Percentiles rank a stretch among this genome's conserved stretches.
Evolutionary conservation across 139 green algal species (phyloP).

Genomic region (Coccomyxa sp.): DNA sequence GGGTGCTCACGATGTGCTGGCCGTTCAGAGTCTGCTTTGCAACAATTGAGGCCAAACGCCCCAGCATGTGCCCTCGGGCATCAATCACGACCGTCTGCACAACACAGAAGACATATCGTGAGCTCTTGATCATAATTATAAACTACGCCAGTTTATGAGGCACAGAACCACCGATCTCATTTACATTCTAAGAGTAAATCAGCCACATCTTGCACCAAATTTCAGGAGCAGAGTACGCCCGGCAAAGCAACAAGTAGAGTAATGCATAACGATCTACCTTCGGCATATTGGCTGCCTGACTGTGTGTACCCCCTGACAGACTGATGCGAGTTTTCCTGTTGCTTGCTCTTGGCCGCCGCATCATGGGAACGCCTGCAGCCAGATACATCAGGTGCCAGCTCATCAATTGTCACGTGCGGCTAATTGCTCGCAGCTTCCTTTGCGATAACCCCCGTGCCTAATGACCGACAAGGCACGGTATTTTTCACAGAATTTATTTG

Average conservation of each 20-base stretch:
- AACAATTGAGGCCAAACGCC: conserved; percentile 89
- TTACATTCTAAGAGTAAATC: neutral
- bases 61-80: conserved; percentile 92
- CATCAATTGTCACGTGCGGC: too few relatives aligned
- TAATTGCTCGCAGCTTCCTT: too few relatives aligned
- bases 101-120: neutral
- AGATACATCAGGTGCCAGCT: too few relatives aligned
- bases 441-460: too few relatives aligned
- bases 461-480: too few relatives aligned
- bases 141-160: too few relatives aligned
- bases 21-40: conserved; percentile 97
- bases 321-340: too few relatives aligned
- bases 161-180: neutral
- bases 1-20: conserved; percentile 68
- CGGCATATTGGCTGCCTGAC: too few relatives aligned
- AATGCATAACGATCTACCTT: neutral
- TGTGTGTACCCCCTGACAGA: too few relatives aligned
- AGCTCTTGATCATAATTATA: neutral
- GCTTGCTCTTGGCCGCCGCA: too few relatives aligned
- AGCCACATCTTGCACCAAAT: neutral
- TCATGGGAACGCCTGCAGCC: too few relatives aligned
- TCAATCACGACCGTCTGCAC: conserved; percentile 87
- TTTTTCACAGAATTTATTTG: too few relatives aligned
- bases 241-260: neutral
- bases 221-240: neutral